phyloP scores from a whole-genome alignment of 2,329 filamentous ascomycete genomes.

The Diaporthe batatas region DNA sequence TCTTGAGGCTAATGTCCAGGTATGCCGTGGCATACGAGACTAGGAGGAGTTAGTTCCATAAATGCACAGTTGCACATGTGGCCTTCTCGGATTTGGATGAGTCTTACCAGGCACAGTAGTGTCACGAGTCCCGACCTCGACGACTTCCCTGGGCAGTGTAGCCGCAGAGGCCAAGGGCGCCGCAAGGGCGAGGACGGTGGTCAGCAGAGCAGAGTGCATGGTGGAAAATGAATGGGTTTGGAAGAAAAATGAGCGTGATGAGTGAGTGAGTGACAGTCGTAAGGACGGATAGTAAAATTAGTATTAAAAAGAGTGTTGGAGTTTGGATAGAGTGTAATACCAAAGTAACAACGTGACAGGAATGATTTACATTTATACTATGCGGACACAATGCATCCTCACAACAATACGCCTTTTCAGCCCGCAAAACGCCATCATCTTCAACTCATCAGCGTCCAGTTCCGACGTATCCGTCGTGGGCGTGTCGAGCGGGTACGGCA shows the following conservation, averaged over 20 bases:
- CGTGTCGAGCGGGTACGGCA: slow-evolving; percentile 9
- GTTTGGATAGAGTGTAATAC: background rate
- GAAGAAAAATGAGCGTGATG: slow-evolving; percentile 3
- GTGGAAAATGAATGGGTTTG: background rate
- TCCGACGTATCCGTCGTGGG: slow-evolving; percentile 15
- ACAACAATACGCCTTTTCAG: background rate
- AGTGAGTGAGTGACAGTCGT: background rate
- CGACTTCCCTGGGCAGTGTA: background rate
- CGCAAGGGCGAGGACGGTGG: slow-evolving; percentile 14
- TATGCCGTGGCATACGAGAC: slow-evolving; percentile 29
- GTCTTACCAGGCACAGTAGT: slow-evolving; percentile 20
- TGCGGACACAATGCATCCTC: background rate
- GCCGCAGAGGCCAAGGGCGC: slow-evolving; percentile 18
- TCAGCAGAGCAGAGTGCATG: slow-evolving; percentile 2
- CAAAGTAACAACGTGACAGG: background rate
- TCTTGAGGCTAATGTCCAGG: slow-evolving; percentile 27
- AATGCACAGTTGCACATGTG: background rate
- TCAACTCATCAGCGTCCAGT: background rate
- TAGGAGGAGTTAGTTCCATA: background rate
- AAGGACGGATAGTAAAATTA: background rate
- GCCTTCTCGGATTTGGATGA: background rate
- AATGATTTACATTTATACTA: background rate
- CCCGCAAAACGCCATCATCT: background rate
- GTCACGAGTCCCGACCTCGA: slow-evolving; percentile 13
- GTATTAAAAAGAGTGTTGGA: background rate